These are phyloP conservation scores for Cercospora nicotianae DNA, from an alignment of 2,329 filamentous ascomycete genomes.

Conservation along the genomic window DNA sequence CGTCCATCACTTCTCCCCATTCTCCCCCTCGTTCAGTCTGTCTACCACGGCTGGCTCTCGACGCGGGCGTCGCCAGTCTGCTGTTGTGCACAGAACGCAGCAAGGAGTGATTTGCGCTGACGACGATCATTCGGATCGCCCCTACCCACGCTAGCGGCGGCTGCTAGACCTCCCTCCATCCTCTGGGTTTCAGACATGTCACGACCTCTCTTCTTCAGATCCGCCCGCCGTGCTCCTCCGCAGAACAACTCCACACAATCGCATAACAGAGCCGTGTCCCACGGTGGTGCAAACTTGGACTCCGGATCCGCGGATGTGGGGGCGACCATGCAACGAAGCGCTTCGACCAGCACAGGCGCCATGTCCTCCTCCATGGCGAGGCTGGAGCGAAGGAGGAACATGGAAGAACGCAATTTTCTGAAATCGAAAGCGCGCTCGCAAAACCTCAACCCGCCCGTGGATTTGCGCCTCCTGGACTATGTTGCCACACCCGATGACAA, in stretches of 20 bases:
- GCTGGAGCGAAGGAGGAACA: slow-evolving; percentile 35
- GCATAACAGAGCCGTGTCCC: slow-evolving; percentile 19
- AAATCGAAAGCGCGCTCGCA: slow-evolving; percentile 30
- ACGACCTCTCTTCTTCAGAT: slow-evolving; percentile 24
- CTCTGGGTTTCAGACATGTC: slow-evolving; percentile 19
- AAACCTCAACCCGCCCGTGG: slow-evolving; percentile 44
- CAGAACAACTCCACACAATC: slow-evolving; percentile 12
- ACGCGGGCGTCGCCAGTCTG: not conserved
- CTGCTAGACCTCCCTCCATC: not conserved
- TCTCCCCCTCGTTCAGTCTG: not conserved
- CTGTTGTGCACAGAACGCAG: not conserved
- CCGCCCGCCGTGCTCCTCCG: slow-evolving; percentile 19
- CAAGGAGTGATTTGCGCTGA: not conserved
- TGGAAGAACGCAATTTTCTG: slow-evolving; percentile 37
- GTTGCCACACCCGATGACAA: slow-evolving; percentile 58
- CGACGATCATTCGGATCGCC: slow-evolving; percentile 1
- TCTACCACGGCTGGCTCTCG: not conserved
- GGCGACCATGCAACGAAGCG: slow-evolving; percentile 20
- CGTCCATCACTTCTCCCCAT: not conserved
- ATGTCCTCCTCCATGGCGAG: slow-evolving; percentile 30
- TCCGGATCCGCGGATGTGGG: slow-evolving; percentile 6
- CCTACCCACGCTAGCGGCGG: not conserved
- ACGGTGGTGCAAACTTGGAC: slow-evolving; percentile 3
- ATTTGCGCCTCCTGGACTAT: slow-evolving; percentile 60
- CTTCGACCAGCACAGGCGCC: slow-evolving; percentile 15